Percentiles rank a stretch among this genome's conserved stretches.
Evolutionary conservation across 2,329 filamentous ascomycete genomes (phyloP).

Genomic region (Paecilomyces dactylethromorphus): DNA sequence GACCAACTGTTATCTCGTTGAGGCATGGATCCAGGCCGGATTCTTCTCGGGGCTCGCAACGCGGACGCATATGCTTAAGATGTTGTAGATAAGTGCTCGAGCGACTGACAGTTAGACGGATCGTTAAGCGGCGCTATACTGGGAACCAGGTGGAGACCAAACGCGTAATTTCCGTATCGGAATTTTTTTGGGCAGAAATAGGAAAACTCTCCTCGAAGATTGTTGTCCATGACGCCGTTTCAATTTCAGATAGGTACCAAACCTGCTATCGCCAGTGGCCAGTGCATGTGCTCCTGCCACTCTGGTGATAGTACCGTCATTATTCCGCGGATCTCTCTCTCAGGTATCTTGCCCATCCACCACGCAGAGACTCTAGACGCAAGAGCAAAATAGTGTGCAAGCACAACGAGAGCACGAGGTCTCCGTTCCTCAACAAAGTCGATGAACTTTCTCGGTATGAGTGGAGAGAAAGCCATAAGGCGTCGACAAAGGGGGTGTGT

Average conservation of each 20-base stretch:
- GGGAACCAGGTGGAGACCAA: no score
- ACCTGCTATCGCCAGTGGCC: slow-evolving; percentile 14
- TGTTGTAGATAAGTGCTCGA: no score
- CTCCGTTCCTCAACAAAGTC: slow-evolving; percentile 19
- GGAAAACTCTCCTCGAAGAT: no score
- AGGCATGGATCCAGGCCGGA: no score
- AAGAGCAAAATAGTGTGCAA: slow-evolving; percentile 26
- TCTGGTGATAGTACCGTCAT: slow-evolving; percentile 16
- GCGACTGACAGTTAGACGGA: no score
- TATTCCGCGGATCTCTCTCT: slow-evolving; percentile 19
- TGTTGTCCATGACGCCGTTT: not conserved
- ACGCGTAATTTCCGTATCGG: no score
- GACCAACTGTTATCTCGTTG: no score
- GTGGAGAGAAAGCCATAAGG: slow-evolving; percentile 22
- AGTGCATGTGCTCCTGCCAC: slow-evolving; percentile 23
- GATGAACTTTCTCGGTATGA: slow-evolving; percentile 21
- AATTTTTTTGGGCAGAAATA: no score
- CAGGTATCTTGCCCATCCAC: slow-evolving; percentile 19
- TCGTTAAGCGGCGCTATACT: no score
- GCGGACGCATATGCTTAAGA: no score
- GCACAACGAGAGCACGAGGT: slow-evolving; percentile 22
- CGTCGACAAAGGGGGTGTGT: slow-evolving; percentile 18
- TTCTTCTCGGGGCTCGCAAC: no score
- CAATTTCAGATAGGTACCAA: not conserved
- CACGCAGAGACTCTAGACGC: slow-evolving; percentile 18